Percentiles rank a stretch among this genome's conserved stretches.
phyloP scores from a whole-genome alignment of 306 rosid species.

The Echinosophora koreensis region DNA sequence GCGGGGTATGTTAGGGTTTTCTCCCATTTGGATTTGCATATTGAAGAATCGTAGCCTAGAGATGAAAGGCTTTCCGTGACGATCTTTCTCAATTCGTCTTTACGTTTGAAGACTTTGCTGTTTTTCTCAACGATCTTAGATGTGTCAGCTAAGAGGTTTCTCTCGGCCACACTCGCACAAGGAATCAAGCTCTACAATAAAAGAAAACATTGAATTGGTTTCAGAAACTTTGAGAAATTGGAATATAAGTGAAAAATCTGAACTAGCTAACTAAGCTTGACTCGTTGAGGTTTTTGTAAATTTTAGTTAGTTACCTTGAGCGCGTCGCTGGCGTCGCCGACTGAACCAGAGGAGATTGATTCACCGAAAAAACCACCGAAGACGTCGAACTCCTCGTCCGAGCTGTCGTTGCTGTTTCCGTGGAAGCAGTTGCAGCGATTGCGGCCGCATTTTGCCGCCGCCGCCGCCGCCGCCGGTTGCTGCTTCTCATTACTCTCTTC shows the following conservation, averaged over 20 bases:
- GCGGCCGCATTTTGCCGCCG: conserved; percentile 65
- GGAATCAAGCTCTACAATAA: conserved; percentile 68
- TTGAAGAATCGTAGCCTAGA: conserved; percentile 81
- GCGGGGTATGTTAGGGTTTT: conserved; percentile 79
- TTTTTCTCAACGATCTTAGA: conserved; percentile 86
- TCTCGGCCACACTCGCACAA: conserved; percentile 81
- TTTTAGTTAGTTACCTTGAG: conserved; percentile 69
- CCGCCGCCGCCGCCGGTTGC: conserved; percentile 34
- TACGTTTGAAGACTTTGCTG: conserved; percentile 64
- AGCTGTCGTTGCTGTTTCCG: conserved; percentile 81
- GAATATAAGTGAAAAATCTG: neutral
- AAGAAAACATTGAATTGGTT: neutral
- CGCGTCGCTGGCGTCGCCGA: conserved; percentile 66
- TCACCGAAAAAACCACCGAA: conserved; percentile 67
- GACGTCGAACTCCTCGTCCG: conserved; percentile 88
- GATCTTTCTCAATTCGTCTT: conserved; percentile 77
- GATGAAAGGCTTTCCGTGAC: conserved; percentile 71
- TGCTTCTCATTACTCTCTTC: conserved; percentile 84
- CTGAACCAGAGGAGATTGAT: conserved; percentile 63
- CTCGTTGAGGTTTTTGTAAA: neutral
- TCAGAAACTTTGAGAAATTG: conserved; percentile 5
- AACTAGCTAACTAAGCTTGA: neutral
- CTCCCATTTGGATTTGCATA: conserved; percentile 94
- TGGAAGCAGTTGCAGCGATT: conserved; percentile 96
- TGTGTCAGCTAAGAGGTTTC: conserved; percentile 89